Conservation (phyloP, 257 asterid species). For the Salvia rosmarinus region DNA sequence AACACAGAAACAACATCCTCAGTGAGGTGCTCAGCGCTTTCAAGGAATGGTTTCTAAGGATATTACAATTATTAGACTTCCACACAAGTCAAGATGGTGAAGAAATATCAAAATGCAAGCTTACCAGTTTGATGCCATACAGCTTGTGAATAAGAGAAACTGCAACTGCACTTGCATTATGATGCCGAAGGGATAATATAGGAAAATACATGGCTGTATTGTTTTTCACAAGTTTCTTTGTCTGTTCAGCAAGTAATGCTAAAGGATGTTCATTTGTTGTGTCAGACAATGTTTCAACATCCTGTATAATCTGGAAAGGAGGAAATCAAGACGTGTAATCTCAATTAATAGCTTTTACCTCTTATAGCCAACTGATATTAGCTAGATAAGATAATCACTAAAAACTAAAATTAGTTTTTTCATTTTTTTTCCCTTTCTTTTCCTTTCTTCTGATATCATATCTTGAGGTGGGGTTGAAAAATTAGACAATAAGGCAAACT, state of each 20-base stretch:
- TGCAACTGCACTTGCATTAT: slow-evolving; percentile 75
- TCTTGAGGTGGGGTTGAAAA: background rate
- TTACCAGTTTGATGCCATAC: slow-evolving; percentile 85
- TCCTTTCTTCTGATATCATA: background rate
- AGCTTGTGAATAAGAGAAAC: slow-evolving; percentile 93
- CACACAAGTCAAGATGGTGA: slow-evolving; percentile 22
- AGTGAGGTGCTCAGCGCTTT: slow-evolving; percentile 85
- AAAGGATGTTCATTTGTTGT: slow-evolving; percentile 82
- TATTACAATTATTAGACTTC: slow-evolving; percentile 37
- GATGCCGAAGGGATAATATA: slow-evolving; percentile 71
- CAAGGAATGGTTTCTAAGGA: slow-evolving; percentile 87
- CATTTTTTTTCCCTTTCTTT: background rate
- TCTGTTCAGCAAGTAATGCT: slow-evolving; percentile 82
- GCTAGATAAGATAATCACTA: slow-evolving; percentile 3
- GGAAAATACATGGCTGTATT: slow-evolving; percentile 70
- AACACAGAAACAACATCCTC: slow-evolving; percentile 93
- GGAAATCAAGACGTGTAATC: slow-evolving; percentile 32
- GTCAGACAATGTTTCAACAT: slow-evolving; percentile 74
- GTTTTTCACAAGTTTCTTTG: slow-evolving; percentile 62
- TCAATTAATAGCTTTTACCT: slow-evolving; percentile 7
- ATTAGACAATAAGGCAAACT: slow-evolving; percentile 9
- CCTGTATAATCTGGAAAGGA: slow-evolving; percentile 71
- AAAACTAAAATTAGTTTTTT: background rate
- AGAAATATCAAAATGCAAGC: slow-evolving; percentile 36
- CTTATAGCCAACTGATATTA: background rate